Evolutionary conservation across 164 flowering plant genomes (phyloP).

Genomic region (Piper betle): DNA sequence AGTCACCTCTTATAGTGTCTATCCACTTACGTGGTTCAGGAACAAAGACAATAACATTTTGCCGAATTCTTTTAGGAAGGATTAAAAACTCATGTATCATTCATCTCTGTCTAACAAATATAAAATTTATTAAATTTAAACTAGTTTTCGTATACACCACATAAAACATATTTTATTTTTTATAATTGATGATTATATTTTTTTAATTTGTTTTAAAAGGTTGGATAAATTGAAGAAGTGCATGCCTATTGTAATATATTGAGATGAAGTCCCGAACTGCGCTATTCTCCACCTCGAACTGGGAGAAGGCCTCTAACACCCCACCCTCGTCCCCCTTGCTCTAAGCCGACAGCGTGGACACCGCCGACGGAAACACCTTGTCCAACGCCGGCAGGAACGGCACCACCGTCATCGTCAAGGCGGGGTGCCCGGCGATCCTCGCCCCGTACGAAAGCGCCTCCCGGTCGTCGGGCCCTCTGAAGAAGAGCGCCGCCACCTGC

Average conservation of each 20-base stretch:
- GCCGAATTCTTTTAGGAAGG: not conserved
- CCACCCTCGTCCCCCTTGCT: conserved; percentile 8
- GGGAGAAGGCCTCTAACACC: conserved; percentile 5
- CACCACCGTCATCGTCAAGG: conserved; percentile 17
- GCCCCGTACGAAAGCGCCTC: conserved; percentile 34
- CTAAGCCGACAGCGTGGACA: not conserved
- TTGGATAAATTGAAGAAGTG: no score
- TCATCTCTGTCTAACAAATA: not conserved
- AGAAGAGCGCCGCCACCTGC: conserved; percentile 26
- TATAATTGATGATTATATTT: no score
- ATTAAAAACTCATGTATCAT: conserved; percentile 6
- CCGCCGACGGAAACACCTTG: no score
- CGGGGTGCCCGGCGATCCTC: conserved; percentile 23
- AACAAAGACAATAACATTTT: conserved; percentile 25
- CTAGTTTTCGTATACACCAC: no score
- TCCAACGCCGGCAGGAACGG: conserved; percentile 6
- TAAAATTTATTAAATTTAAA: no score
- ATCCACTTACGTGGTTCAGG: conserved; percentile 18
- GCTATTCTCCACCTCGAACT: conserved; percentile 45
- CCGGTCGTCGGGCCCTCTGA: conserved; percentile 51
- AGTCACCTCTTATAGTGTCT: conserved; percentile 40
- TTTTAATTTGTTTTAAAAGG: no score
- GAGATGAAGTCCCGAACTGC: conserved; percentile 55
- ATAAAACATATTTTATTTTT: no score
- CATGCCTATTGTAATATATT: conserved; percentile 28